Evolutionary conservation across 2,329 filamentous ascomycete species (phyloP).

Genomic region (Cladorrhinum sp.): DNA sequence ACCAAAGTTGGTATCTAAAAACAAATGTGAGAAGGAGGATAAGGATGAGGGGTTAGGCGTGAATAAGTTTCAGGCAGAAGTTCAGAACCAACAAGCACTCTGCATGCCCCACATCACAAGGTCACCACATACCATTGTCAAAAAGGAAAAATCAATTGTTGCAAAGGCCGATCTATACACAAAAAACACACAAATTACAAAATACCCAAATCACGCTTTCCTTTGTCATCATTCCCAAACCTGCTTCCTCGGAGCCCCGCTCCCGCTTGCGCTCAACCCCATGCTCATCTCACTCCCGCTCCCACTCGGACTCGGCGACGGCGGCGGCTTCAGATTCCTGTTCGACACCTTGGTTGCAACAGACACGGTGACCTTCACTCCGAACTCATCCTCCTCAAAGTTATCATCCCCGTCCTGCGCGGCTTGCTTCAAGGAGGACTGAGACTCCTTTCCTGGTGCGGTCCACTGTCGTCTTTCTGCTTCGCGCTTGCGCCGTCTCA

Average conservation of each 20-base stretch:
- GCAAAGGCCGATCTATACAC: background rate
- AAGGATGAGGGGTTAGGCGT: background rate
- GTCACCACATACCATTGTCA: no score
- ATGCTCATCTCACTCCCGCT: background rate
- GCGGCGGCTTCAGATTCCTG: conserved; percentile 1
- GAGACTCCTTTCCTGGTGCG: background rate
- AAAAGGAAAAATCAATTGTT: no score
- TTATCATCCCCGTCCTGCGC: conserved; percentile 1
- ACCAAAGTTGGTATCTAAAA: background rate
- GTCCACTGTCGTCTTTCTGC: background rate
- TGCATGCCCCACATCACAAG: no score
- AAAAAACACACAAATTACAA: background rate
- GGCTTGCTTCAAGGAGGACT: background rate
- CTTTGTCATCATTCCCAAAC: background rate
- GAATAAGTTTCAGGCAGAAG: background rate
- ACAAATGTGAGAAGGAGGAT: background rate
- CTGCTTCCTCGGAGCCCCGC: background rate
- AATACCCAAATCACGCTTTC: background rate
- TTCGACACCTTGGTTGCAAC: conserved; percentile 8
- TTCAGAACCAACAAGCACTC: background rate
- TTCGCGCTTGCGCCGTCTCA: background rate
- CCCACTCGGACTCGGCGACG: background rate
- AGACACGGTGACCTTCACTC: conserved; percentile 14
- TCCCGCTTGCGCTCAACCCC: background rate
- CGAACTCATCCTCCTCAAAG: conserved; percentile 13